Percentiles rank a stretch among this genome's conserved stretches.
These are phyloP conservation scores for Cercis canadensis DNA, from an alignment of 306 rosid species.

Conservation along the genomic window DNA sequence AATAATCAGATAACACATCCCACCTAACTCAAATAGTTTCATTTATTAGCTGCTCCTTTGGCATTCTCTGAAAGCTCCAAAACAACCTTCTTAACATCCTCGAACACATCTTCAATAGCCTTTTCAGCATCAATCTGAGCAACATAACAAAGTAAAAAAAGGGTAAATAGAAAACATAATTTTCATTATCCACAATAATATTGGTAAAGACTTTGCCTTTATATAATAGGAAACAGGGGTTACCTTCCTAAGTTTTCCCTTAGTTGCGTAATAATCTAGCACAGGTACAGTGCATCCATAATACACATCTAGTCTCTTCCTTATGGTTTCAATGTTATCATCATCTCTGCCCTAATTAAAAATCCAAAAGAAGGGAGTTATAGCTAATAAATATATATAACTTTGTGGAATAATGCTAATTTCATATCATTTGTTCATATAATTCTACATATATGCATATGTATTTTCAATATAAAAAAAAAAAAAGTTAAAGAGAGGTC, in stretches of 20 bases:
- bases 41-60: neutral
- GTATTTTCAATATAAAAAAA: too few species aligned
- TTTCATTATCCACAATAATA: too few species aligned
- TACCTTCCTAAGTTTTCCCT: constrained; percentile 59
- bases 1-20: too few species aligned
- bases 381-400: neutral
- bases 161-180: too few species aligned
- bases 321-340: constrained; percentile 64
- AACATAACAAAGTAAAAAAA: too few species aligned
- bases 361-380: neutral
- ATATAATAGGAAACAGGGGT: too few species aligned
- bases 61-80: neutral
- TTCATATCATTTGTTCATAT: too few species aligned
- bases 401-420: too few species aligned
- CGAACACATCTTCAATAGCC: neutral
- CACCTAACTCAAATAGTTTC: neutral
- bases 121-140: neutral
- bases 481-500: too few species aligned
- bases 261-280: constrained; percentile 50
- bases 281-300: constrained; percentile 61
- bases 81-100: neutral
- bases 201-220: too few species aligned
- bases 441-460: too few species aligned
- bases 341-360: constrained; percentile 60
- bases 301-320: constrained; percentile 64